Percentiles rank a stretch among this genome's conserved stretches.
These are phyloP conservation scores for Suillus brevipes DNA, from an alignment of 768 basidiomycete species.

Conservation along the genomic window DNA sequence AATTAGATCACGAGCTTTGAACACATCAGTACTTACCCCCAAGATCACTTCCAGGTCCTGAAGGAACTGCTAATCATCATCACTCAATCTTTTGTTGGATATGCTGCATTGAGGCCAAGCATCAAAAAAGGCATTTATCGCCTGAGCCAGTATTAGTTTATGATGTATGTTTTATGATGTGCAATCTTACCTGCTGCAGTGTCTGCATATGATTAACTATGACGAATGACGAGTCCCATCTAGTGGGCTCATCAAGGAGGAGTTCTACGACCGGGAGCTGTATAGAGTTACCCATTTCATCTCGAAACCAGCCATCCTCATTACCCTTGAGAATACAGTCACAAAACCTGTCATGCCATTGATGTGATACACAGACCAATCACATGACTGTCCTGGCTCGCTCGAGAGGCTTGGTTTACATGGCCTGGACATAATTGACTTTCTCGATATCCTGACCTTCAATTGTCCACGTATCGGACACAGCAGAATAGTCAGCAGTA, in stretches of 20 bases:
- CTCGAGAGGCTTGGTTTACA: conserved; percentile 3
- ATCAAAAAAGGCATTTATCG: not conserved
- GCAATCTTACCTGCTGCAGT: too few species aligned
- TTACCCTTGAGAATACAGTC: not conserved
- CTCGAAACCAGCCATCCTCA: too few species aligned
- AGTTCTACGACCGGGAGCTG: too few species aligned
- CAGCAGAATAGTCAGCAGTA: not conserved
- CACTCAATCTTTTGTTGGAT: not conserved
- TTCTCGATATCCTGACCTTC: not conserved
- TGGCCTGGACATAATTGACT: not conserved
- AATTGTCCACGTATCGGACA: conserved; percentile 3
- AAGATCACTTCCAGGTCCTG: too few species aligned
- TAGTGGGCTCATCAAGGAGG: too few species aligned
- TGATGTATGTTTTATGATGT: not conserved
- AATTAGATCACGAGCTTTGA: not conserved
- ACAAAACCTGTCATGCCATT: not conserved
- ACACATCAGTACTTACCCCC: too few species aligned
- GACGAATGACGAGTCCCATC: too few species aligned
- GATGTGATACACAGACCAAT: not conserved
- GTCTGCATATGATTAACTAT: too few species aligned
- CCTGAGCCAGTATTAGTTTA: conserved; percentile 2
- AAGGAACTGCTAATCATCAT: conserved; percentile 1
- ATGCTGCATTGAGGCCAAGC: conserved; percentile 1
- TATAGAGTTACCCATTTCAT: too few species aligned
- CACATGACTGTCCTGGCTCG: not conserved